phyloP scores from a whole-genome alignment of 371 early-diverging fungal genomes.

The Circinella minor region DNA sequence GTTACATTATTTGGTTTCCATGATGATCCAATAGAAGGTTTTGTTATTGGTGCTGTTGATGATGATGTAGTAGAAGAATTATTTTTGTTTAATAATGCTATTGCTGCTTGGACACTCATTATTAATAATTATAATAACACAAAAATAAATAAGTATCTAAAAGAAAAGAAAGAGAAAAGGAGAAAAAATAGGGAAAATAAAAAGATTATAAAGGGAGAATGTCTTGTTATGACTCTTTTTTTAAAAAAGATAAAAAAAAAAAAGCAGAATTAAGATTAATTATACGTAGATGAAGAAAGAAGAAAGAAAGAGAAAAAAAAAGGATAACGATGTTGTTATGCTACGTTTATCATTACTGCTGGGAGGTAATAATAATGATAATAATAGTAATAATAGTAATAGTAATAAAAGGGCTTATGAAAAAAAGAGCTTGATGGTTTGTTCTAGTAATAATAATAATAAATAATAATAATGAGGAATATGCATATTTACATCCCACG shows the following conservation, averaged over 20 bases:
- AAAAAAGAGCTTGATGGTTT: no score
- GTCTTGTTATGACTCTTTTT: neutral
- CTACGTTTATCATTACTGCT: no score
- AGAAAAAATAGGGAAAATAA: neutral
- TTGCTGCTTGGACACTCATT: constrained; percentile 49
- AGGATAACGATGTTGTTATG: no score
- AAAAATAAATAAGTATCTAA: neutral
- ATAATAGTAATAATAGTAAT: no score
- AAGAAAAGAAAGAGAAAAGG: constrained; percentile 15
- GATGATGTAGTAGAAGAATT: constrained; percentile 11
- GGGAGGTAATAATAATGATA: no score
- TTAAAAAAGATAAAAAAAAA: neutral
- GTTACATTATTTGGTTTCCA: constrained; percentile 2
- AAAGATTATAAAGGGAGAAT: constrained; percentile 4
- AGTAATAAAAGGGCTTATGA: no score
- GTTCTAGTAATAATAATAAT: no score
- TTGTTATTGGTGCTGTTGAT: neutral
- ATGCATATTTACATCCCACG: no score
- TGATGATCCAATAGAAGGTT: neutral
- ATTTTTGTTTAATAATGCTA: constrained; percentile 40
- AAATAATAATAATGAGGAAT: no score
- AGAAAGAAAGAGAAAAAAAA: no score
- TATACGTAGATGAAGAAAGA: no score
- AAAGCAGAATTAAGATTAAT: no score
- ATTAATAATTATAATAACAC: neutral